phyloP scores from a whole-genome alignment of 2,329 filamentous ascomycete species.

The Colletotrichum plurivorum region DNA sequence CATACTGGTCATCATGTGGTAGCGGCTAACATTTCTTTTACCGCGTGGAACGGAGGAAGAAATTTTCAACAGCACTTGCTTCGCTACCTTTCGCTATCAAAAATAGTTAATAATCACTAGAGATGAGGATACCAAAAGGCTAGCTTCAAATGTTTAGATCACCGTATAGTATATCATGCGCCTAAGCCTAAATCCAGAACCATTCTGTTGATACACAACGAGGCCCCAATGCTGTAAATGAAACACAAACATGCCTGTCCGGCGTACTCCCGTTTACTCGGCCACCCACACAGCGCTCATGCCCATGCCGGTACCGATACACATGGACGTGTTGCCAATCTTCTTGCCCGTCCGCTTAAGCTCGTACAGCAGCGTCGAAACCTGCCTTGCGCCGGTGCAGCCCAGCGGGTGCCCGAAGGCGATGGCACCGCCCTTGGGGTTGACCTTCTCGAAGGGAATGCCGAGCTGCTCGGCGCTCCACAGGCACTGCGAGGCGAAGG shows the following conservation, averaged over 20 bases:
- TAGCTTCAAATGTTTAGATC: not conserved
- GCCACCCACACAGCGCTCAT: conserved; percentile 98
- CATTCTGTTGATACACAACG: conserved; percentile 34
- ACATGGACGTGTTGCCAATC: conserved; percentile 96
- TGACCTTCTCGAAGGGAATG: conserved; percentile 88
- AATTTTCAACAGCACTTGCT: too few species aligned
- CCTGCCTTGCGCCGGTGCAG: conserved; percentile 93
- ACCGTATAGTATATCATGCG: conserved; percentile 29
- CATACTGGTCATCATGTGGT: too few species aligned
- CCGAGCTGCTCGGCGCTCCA: conserved; percentile 93
- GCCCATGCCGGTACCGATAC: conserved; percentile 96
- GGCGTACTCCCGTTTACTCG: conserved; percentile 69
- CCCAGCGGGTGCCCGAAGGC: conserved; percentile 96
- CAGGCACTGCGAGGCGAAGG: conserved; percentile 94
- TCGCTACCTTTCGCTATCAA: too few species aligned
- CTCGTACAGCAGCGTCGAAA: conserved; percentile 93
- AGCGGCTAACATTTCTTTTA: too few species aligned
- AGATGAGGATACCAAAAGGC: not conserved
- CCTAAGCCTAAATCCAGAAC: conserved; percentile 33
- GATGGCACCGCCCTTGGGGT: conserved; percentile 97
- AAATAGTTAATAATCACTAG: not conserved
- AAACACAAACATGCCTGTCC: conserved; percentile 26
- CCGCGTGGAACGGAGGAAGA: too few species aligned
- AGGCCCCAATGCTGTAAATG: conserved; percentile 31
- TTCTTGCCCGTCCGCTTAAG: conserved; percentile 86